A percentile compares a stretch with the other conserved stretches of the same genome.
These are phyloP conservation scores for Penicillium digitatum DNA, from an alignment of 2,329 filamentous ascomycete species.

Conservation along the genomic window DNA sequence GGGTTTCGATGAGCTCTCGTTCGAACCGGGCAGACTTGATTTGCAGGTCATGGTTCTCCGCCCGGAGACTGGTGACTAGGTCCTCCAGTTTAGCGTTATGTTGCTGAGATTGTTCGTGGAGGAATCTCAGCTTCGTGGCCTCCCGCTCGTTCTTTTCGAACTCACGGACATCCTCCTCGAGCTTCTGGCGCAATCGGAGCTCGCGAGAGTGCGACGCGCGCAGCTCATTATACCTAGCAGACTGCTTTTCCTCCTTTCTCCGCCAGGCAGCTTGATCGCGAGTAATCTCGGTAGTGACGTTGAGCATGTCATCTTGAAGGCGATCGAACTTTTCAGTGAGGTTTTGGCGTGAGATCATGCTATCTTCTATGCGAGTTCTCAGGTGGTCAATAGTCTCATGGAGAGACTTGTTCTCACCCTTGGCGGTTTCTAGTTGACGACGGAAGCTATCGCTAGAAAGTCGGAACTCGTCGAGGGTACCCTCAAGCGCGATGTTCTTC, in stretches of 20 bases:
- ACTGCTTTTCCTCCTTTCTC: slow-evolving; percentile 60
- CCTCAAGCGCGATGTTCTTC: slow-evolving; percentile 59
- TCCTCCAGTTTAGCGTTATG: slow-evolving; percentile 63
- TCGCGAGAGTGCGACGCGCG: slow-evolving; percentile 63
- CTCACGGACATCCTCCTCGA: slow-evolving; percentile 58
- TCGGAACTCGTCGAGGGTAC: slow-evolving; percentile 62
- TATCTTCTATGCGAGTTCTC: slow-evolving; percentile 76
- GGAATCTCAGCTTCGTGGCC: slow-evolving; percentile 72
- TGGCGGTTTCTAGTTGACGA: slow-evolving; percentile 48
- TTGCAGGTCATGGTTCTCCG: slow-evolving; percentile 66
- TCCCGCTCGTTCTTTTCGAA: slow-evolving; percentile 70
- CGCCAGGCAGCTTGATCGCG: slow-evolving; percentile 76
- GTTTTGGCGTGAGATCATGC: slow-evolving; percentile 74
- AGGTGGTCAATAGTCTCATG: slow-evolving; percentile 69
- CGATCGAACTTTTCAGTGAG: slow-evolving; percentile 81
- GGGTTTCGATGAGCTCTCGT: slow-evolving; percentile 78
- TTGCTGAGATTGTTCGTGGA: slow-evolving; percentile 62
- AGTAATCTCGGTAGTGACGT: slow-evolving; percentile 71
- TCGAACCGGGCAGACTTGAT: slow-evolving; percentile 66
- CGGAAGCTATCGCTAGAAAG: slow-evolving; percentile 57
- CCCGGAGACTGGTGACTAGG: slow-evolving; percentile 47
- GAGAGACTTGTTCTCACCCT: slow-evolving; percentile 66
- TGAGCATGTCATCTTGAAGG: slow-evolving; percentile 81
- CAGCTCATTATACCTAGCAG: slow-evolving; percentile 52
- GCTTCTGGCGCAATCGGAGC: slow-evolving; percentile 57